Percentiles rank a stretch among this genome's conserved stretches.
These are phyloP conservation scores for Paramarasmius palmivorus DNA, from an alignment of 1,284 basidiomycete genomes.

Conservation along the genomic window DNA sequence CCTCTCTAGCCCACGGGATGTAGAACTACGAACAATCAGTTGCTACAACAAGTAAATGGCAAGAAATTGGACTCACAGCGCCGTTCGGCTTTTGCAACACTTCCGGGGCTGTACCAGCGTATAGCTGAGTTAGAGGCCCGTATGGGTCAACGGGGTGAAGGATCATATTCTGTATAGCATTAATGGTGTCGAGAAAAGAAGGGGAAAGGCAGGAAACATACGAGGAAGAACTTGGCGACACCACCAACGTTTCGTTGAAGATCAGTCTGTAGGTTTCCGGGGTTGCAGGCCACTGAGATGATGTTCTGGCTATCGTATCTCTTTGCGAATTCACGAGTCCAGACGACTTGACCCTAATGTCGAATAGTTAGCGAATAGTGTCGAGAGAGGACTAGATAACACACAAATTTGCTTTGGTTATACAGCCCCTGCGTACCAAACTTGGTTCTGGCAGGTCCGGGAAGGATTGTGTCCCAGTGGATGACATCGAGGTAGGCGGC, in stretches of 20 bases:
- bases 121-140: constrained; percentile 3
- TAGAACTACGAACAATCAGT: background rate
- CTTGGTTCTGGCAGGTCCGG: too few relatives aligned
- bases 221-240: too few relatives aligned
- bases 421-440: too few relatives aligned
- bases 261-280: background rate
- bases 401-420: too few relatives aligned
- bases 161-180: background rate
- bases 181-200: too few relatives aligned
- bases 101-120: background rate
- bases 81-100: background rate
- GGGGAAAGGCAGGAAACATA: too few relatives aligned
- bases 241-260: background rate
- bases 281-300: background rate
- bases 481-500: too few relatives aligned
- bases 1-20: background rate
- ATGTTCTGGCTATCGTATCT: background rate
- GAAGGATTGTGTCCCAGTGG: too few relatives aligned
- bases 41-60: too few relatives aligned
- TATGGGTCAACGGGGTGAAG: background rate
- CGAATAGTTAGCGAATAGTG: too few relatives aligned
- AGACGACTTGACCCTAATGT: background rate
- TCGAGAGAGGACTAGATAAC: too few relatives aligned
- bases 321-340: background rate
- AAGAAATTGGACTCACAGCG: background rate